Evolutionary conservation across 257 asterid species (phyloP).

Genomic region (Thymus mandschuricus): DNA sequence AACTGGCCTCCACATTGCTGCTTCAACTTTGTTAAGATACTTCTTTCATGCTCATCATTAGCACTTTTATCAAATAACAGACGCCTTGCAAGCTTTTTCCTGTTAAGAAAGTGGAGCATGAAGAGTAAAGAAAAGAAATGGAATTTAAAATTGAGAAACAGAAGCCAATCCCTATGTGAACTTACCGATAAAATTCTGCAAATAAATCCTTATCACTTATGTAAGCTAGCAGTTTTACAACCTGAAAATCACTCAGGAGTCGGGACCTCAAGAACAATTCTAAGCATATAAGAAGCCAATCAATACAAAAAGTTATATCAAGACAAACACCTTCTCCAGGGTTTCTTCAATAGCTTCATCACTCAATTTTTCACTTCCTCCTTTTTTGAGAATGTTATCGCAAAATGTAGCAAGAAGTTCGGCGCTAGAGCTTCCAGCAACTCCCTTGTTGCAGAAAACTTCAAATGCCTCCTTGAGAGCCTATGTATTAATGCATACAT

Average conservation of each 20-base stretch:
- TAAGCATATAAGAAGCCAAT: slow-evolving; percentile 9
- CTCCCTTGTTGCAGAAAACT: slow-evolving; percentile 95
- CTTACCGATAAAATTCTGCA: slow-evolving; percentile 96
- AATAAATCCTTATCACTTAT: slow-evolving; percentile 96
- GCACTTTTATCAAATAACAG: slow-evolving; percentile 97
- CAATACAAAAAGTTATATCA: slow-evolving; percentile 18
- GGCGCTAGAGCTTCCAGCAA: slow-evolving; percentile 98
- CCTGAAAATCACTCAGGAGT: slow-evolving; percentile 49
- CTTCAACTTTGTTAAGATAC: slow-evolving; percentile 93
- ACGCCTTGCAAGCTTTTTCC: slow-evolving; percentile 98
- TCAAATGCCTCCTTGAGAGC: slow-evolving; percentile 99
- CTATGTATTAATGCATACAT: slow-evolving; percentile 36
- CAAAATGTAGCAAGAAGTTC: slow-evolving; percentile 98
- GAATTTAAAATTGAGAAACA: slow-evolving; percentile 10
- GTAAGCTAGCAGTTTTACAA: slow-evolving; percentile 93
- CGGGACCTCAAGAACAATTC: slow-evolving; percentile 30
- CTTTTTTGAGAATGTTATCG: slow-evolving; percentile 96
- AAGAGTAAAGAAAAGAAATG: neutral
- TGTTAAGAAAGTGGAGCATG: slow-evolving; percentile 30
- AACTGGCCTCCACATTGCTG: slow-evolving; percentile 99
- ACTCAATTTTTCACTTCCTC: slow-evolving; percentile 96
- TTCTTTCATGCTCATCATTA: slow-evolving; percentile 97
- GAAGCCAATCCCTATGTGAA: slow-evolving; percentile 17
- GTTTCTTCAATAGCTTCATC: slow-evolving; percentile 99
- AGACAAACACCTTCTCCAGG: slow-evolving; percentile 73